phyloP scores from a whole-genome alignment of 1,139 yeast species.

The Diutina siamensis region DNA sequence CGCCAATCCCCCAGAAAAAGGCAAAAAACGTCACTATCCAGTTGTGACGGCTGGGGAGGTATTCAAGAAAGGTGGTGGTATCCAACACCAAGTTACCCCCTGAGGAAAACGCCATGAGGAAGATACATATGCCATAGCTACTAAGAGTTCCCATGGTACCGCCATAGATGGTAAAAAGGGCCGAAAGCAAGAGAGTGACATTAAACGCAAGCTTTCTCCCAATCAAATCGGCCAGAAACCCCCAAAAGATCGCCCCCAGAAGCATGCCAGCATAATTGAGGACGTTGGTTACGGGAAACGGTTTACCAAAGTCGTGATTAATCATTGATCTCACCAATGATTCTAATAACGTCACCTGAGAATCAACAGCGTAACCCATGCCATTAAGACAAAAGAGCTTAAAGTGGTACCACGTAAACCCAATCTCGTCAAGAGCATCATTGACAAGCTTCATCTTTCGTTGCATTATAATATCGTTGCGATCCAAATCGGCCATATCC shows the following conservation, averaged over 20 bases:
- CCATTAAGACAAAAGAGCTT: conserved; percentile 39
- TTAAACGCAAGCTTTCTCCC: conserved; percentile 51
- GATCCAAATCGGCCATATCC: background rate
- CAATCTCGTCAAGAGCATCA: conserved; percentile 39
- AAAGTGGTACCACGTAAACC: conserved; percentile 37
- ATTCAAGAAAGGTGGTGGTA: background rate
- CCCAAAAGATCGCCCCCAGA: conserved; percentile 46
- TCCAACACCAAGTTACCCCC: conserved; percentile 2
- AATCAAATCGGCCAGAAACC: conserved; percentile 46
- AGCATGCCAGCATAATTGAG: conserved; percentile 30
- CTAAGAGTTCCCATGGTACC: background rate
- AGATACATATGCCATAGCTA: background rate
- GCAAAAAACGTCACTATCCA: conserved; percentile 1
- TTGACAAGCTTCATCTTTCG: conserved; percentile 23
- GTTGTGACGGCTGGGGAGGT: background rate
- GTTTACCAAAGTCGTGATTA: conserved; percentile 30
- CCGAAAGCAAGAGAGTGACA: conserved; percentile 28
- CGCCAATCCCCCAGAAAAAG: conserved; percentile 1
- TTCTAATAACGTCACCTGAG: conserved; percentile 39
- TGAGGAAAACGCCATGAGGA: background rate
- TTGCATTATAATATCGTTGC: background rate
- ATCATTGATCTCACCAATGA: conserved; percentile 29
- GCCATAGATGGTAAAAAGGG: background rate
- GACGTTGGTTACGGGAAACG: conserved; percentile 20
- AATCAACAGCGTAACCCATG: conserved; percentile 57